Evolutionary conservation across 192 early-diverging fungal species (phyloP).

Genomic region (Rhizophlyctis rosea): DNA sequence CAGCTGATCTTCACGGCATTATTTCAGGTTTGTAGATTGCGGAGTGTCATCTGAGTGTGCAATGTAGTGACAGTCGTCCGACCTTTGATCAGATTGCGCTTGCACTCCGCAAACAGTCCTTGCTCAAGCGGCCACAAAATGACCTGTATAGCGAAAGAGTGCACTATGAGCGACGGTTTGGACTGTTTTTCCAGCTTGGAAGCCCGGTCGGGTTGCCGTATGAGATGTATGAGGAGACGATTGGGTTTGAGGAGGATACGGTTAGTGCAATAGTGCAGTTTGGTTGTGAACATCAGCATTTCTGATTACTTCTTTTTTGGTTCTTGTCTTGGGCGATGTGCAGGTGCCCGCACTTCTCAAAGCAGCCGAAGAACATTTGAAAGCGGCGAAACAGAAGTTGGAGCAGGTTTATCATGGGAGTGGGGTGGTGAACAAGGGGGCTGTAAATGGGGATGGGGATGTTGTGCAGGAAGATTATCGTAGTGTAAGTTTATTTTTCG

Average conservation of each 20-base stretch:
- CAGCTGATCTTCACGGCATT: neutral
- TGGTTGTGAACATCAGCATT: no score
- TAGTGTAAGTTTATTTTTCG: neutral
- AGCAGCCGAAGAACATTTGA: slow-evolving; percentile 9
- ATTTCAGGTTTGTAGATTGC: neutral
- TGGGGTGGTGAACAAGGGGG: neutral
- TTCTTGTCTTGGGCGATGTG: neutral
- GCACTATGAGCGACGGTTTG: slow-evolving; percentile 24
- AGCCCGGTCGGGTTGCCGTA: slow-evolving; percentile 15
- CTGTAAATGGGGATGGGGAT: neutral
- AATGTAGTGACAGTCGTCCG: slow-evolving; percentile 6
- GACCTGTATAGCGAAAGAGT: slow-evolving; percentile 8
- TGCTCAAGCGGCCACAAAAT: slow-evolving; percentile 5
- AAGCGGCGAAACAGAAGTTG: neutral
- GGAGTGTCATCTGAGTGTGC: neutral
- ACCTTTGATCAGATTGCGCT: neutral
- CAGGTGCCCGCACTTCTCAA: neutral
- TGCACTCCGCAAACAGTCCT: neutral
- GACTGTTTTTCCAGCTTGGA: slow-evolving; percentile 10
- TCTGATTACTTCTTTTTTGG: neutral
- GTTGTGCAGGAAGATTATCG: neutral
- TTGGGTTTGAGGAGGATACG: neutral
- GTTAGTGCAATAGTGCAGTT: neutral
- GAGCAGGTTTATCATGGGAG: neutral
- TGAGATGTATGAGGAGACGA: slow-evolving; percentile 1